Conservation (phyloP, 257 asterid species). For the Nicotiana obtusifolia region DNA sequence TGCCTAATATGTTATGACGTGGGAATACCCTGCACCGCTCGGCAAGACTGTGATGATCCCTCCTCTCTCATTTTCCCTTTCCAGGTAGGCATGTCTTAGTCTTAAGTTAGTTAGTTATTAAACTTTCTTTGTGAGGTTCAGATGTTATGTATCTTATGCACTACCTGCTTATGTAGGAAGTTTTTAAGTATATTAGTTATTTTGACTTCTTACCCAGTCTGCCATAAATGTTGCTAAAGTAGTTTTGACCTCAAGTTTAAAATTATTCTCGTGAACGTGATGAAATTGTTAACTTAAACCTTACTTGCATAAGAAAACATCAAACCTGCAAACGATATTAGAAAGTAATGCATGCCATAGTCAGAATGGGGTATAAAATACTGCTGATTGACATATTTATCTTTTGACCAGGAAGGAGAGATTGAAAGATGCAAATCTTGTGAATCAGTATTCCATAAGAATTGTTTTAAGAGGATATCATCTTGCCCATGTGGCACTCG, state of each 20-base stretch:
- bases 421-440: conserved; percentile 73
- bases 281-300: not conserved
- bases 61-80: conserved; percentile 85
- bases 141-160: not conserved
- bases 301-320: not conserved
- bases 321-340: not conserved
- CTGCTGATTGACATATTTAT: not conserved
- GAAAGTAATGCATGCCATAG: not conserved
- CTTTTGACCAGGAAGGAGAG: conserved; percentile 67
- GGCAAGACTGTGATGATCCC: conserved; percentile 69
- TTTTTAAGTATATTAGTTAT: not conserved
- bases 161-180: not conserved
- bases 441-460: conserved; percentile 63
- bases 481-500: conserved; percentile 68
- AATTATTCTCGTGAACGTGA: not conserved
- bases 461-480: conserved; percentile 54
- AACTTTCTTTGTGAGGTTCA: not conserved
- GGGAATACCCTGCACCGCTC: conserved; percentile 82
- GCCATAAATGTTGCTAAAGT: not conserved
- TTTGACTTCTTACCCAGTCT: not conserved
- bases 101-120: not conserved
- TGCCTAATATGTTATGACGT: conserved; percentile 89
- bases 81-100: conserved; percentile 48
- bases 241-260: not conserved
- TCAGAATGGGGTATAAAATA: not conserved